phyloP scores from a whole-genome alignment of 164 flowering plant species.

The Warburgia ugandensis region DNA sequence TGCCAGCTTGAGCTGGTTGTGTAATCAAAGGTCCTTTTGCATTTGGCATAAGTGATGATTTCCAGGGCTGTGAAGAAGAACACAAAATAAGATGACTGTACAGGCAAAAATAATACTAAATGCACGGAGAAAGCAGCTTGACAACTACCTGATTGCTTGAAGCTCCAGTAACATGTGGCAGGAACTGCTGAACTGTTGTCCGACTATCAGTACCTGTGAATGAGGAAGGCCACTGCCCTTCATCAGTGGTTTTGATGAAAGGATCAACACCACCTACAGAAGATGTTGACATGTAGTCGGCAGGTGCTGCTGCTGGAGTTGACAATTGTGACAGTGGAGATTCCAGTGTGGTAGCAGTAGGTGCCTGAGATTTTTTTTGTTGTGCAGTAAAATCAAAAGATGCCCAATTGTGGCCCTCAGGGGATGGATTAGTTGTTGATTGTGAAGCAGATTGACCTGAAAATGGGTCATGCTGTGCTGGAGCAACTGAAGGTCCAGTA shows the following conservation, averaged over 20 bases:
- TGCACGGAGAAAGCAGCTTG: no score
- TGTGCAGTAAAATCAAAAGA: constrained; percentile 60
- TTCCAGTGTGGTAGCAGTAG: constrained; percentile 47
- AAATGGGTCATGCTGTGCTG: constrained; percentile 18
- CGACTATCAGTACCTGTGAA: constrained; percentile 26
- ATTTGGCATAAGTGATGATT: constrained; percentile 24
- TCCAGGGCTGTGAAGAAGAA: constrained; percentile 39
- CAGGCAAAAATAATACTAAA: no score
- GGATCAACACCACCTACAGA: constrained; percentile 23
- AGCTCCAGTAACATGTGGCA: constrained; percentile 26
- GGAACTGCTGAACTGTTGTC: constrained; percentile 27
- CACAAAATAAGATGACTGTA: no score
- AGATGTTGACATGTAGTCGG: constrained; percentile 8
- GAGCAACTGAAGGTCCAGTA: constrained; percentile 57
- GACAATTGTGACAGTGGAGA: constrained; percentile 55
- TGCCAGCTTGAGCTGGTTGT: constrained; percentile 29
- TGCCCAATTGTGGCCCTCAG: constrained; percentile 69
- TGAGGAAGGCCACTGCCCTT: constrained; percentile 47
- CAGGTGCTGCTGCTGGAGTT: constrained; percentile 38
- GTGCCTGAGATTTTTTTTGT: constrained; percentile 25
- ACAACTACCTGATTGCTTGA: constrained; percentile 50
- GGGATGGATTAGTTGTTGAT: constrained; percentile 27
- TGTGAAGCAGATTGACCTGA: constrained; percentile 29
- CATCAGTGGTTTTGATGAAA: constrained; percentile 21
- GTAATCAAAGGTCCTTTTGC: constrained; percentile 30